A percentile compares a stretch with the other conserved stretches of the same genome.
These are phyloP conservation scores for Chytridium lagenaria DNA, from an alignment of 371 early-diverging fungal genomes.

Conservation along the genomic window DNA sequence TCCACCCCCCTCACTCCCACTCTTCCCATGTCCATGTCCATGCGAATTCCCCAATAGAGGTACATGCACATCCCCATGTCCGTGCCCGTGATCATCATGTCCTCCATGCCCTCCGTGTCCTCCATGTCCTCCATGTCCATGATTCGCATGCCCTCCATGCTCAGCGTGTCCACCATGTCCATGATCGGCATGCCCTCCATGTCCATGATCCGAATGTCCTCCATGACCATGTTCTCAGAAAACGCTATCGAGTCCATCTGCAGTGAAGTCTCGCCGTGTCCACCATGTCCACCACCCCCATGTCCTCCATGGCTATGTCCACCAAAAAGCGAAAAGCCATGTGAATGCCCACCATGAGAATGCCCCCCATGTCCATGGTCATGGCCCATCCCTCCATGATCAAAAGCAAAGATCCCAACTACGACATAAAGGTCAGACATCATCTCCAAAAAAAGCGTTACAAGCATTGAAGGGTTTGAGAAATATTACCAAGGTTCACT, in stretches of 20 bases:
- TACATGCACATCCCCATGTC: constrained; percentile 2
- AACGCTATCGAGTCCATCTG: constrained; percentile 34
- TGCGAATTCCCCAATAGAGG: constrained; percentile 12
- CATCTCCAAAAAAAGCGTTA: neutral
- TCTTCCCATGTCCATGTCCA: constrained; percentile 45
- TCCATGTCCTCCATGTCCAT: constrained; percentile 11
- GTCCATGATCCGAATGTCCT: constrained; percentile 55
- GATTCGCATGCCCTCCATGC: constrained; percentile 28
- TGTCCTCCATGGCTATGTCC: constrained; percentile 59
- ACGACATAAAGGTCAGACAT: constrained; percentile 27
- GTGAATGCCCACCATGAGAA: neutral
- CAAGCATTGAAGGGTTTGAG: neutral
- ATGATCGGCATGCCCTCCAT: constrained; percentile 39
- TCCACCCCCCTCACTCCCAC: too few relatives aligned
- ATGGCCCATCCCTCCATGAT: constrained; percentile 61
- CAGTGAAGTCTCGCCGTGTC: constrained; percentile 17
- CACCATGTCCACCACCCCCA: constrained; percentile 35
- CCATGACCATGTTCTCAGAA: constrained; percentile 54
- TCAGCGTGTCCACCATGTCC: constrained; percentile 27
- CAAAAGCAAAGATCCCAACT: constrained; percentile 91
- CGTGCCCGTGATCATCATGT: constrained; percentile 25
- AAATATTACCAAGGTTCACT: constrained; percentile 70
- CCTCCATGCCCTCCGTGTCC: constrained; percentile 16
- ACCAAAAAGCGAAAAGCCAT: constrained; percentile 3
- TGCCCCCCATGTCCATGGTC: constrained; percentile 30